Evolutionary conservation across 805 yeast species (phyloP).

Genomic region (Groenewaldozyma tartarivorans): DNA sequence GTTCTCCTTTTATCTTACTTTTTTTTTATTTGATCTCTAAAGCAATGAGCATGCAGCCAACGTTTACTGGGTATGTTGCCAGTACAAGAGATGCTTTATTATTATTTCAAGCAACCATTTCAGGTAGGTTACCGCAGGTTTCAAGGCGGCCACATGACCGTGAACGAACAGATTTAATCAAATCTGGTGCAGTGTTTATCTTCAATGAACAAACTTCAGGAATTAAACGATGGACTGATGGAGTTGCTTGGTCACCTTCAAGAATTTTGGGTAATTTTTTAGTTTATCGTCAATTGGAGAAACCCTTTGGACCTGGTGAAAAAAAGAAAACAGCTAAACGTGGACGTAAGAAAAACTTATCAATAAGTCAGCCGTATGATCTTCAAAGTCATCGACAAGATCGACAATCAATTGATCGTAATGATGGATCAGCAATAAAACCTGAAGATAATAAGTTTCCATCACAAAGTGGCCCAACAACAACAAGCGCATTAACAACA

Average conservation of each 20-base stretch:
- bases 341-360: slow-evolving; percentile 6
- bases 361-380: not conserved
- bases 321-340: slow-evolving; percentile 26
- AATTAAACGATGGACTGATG: slow-evolving; percentile 93
- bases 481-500: not conserved
- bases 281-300: slow-evolving; percentile 64
- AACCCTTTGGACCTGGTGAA: slow-evolving; percentile 36
- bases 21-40: too few relatives aligned
- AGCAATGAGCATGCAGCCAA: slow-evolving; percentile 36
- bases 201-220: slow-evolving; percentile 76
- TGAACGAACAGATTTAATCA: slow-evolving; percentile 57
- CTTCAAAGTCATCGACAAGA: not conserved
- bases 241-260: slow-evolving; percentile 90
- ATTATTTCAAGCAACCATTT: slow-evolving; percentile 69
- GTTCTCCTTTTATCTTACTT: too few relatives aligned
- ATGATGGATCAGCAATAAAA: not conserved
- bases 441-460: not conserved
- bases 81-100: slow-evolving; percentile 77
- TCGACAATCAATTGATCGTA: not conserved
- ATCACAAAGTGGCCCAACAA: not conserved
- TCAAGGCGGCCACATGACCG: slow-evolving; percentile 75
- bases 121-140: slow-evolving; percentile 49
- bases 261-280: slow-evolving; percentile 78
- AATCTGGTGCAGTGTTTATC: slow-evolving; percentile 74
- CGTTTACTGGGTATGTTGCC: slow-evolving; percentile 67